Evolutionary conservation across 108 stramenopile species (phyloP), one percentile per base, ranked within the genome.

Genomic region (Stephanodiscus triporus): DNA sequence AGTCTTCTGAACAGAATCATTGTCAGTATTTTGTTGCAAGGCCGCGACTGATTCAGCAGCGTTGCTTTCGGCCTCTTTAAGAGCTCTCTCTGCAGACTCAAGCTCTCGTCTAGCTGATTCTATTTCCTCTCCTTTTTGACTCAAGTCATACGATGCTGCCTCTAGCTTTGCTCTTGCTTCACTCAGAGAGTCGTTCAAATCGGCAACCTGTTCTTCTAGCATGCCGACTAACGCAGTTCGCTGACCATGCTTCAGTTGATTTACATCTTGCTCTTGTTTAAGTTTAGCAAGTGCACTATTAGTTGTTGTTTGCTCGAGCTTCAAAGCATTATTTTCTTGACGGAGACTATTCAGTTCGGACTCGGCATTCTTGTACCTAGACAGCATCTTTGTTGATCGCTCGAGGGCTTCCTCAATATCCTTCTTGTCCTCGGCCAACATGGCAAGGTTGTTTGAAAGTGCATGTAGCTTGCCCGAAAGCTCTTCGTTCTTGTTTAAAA

Each of bases 171-270:
- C 90, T 49, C 87, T 90, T 2, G 80, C 47, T 47, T 91, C 91
- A 50, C 82, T 61, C 47, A 91, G 88, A 49, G 87, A 87, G 47
- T 92, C 94, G 63, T 92, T 96, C 47, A 92, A 58, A 59, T 96
- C 93, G 2, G 88, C 79, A 37, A 94, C 80, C 56, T 96, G 91
- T 37, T 75, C 77, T 80, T 96, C 95, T 14, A 96, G 77, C 93
- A 96, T 91, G 17, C 92, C 93, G 70, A 96, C 88, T 19, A 94
- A 75, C 0, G 95, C 95, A 16, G 93, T 94, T 70, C 91, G 70
- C 77, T 96, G 91, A 6, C 95, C 95, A 56, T 94, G 92, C 62
- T 90, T 92, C 7, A 77, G 70, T 68, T 94, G 86, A 53, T 76
- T 91, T 10, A 83, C 81, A 60, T 96, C 93, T 53, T 88, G 86